A percentile compares a stretch with the other conserved stretches of the same genome.
phyloP scores from a whole-genome alignment of 805 yeast species.

The Wickerhamiella brachini region DNA sequence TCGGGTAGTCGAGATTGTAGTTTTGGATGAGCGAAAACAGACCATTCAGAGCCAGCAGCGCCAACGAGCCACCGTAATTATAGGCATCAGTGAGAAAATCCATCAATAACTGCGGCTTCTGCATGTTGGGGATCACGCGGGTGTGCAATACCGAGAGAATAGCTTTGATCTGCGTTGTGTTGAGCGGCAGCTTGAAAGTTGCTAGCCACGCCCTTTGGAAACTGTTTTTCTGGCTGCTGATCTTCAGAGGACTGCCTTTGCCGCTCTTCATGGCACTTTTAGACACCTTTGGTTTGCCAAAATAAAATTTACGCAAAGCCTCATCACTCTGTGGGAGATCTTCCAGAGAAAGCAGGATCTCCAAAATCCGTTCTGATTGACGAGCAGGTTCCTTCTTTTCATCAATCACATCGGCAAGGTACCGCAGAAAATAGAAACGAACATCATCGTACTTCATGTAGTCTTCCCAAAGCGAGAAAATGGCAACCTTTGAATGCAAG shows the following conservation, averaged over 20 bases:
- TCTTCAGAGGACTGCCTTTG: constrained; percentile 24
- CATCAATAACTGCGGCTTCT: constrained; percentile 73
- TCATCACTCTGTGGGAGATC: constrained; percentile 16
- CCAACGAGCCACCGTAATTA: constrained; percentile 45
- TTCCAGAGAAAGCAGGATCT: constrained; percentile 11
- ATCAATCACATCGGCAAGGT: constrained; percentile 30
- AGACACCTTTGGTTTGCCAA: constrained; percentile 12
- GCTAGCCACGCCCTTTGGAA: constrained; percentile 60
- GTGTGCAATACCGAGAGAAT: constrained; percentile 63
- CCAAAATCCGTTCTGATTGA: constrained; percentile 7
- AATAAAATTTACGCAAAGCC: constrained; percentile 11
- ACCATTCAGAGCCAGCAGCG: constrained; percentile 75
- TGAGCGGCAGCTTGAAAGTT: constrained; percentile 35
- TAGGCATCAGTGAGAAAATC: constrained; percentile 87
- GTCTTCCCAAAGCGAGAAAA: constrained; percentile 3
- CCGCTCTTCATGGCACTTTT: constrained; percentile 23
- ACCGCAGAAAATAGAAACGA: constrained; percentile 56
- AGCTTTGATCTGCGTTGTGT: constrained; percentile 48
- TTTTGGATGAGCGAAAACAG: constrained; percentile 71
- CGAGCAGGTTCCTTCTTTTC: constrained; percentile 15
- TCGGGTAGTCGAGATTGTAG: constrained; percentile 81
- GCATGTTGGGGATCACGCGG: constrained; percentile 66
- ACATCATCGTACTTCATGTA: constrained; percentile 52
- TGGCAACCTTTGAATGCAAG: constrained; percentile 29
- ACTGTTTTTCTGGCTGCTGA: constrained; percentile 36